phyloP scores from a whole-genome alignment of 768 basidiomycete genomes.

The Phaeolepiota aurea region DNA sequence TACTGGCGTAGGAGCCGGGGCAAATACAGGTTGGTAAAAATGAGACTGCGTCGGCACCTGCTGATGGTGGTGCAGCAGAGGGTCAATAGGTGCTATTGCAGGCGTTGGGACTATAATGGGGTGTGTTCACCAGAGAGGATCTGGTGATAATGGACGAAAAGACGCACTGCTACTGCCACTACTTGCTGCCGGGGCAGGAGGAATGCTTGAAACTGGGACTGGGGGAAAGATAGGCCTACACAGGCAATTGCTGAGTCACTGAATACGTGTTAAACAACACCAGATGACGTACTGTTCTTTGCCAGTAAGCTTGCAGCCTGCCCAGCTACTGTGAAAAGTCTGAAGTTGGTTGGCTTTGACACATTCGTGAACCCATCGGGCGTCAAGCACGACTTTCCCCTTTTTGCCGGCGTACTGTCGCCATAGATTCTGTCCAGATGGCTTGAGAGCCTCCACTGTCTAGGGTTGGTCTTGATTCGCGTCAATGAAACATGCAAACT shows the following conservation, averaged over 20 bases:
- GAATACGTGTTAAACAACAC: no score
- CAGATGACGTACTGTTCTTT: conserved; percentile 59
- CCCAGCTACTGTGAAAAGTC: conserved; percentile 72
- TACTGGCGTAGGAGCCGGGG: conserved; percentile 28
- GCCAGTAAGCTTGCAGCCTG: conserved; percentile 74
- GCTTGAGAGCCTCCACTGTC: conserved; percentile 69
- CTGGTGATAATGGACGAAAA: conserved; percentile 8
- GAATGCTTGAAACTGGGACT: no score
- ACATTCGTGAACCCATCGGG: conserved; percentile 74
- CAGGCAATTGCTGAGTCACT: no score
- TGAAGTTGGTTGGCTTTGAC: conserved; percentile 60
- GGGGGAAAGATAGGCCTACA: no score
- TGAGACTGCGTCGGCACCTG: no score
- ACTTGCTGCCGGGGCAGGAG: neutral
- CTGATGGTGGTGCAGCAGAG: conserved; percentile 12
- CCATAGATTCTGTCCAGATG: conserved; percentile 75
- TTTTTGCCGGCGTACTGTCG: conserved; percentile 76
- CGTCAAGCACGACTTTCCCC: conserved; percentile 67
- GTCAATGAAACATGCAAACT: conserved; percentile 13
- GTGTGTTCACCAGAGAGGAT: conserved; percentile 15
- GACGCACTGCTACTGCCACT: no score
- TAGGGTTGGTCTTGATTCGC: neutral
- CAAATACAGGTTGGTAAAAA: conserved; percentile 14
- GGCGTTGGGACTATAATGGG: conserved; percentile 5
- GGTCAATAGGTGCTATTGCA: neutral